Base-by-base conservation (phyloP, 495 filamentous ascomycete species). In the Schizothecium vesticola region DNA sequence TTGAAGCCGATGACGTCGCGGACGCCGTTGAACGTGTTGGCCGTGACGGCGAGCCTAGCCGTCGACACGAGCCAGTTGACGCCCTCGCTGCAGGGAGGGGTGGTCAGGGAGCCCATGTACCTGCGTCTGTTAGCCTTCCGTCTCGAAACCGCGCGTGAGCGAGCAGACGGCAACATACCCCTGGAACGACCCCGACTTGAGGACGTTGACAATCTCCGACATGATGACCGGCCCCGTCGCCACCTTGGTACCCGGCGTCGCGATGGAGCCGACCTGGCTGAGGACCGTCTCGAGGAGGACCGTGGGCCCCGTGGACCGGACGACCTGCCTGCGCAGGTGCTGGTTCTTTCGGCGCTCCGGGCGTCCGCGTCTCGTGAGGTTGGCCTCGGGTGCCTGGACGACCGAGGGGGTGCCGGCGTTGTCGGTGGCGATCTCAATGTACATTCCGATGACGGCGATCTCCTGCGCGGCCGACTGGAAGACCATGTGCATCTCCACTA, bases 401-500 rank as follows among this genome's bases (percentile, higher is more conserved):
- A 26, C 21, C 61, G 23, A 22, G 36, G 31, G 21, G 57, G 25
- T 28, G 71, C 63, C 19, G 28, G 73, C 67, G 24, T 75, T 76
- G 56, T 70, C 70, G 33, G 80, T 80, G 61, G 79, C 81, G 59
- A 91, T 78, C 64, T 88, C 80, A 77, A 91, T 85, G 70, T 87
- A 81, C 62, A 87, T 79, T 61, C 82, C 86, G 24, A 91, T 74
- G 70, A 91, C 89, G 61, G 84, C 86, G 64, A 88, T 77, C 16
- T 78, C 73, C 28, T 76, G 67, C 9, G 63, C 69, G 36, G 73
- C 73, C 57, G 79, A 80, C 73, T 84, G 80, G 71, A 87, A 88
- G 36, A 91, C 88, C 78, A 90, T 86, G 76, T 91, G 89, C 76
- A 86, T 80, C 75, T 91, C 89, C 76, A 90, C 87, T 74, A 43